Evolutionary conservation across 768 basidiomycete genomes (phyloP).

Genomic region (Termitomyces sp.): DNA sequence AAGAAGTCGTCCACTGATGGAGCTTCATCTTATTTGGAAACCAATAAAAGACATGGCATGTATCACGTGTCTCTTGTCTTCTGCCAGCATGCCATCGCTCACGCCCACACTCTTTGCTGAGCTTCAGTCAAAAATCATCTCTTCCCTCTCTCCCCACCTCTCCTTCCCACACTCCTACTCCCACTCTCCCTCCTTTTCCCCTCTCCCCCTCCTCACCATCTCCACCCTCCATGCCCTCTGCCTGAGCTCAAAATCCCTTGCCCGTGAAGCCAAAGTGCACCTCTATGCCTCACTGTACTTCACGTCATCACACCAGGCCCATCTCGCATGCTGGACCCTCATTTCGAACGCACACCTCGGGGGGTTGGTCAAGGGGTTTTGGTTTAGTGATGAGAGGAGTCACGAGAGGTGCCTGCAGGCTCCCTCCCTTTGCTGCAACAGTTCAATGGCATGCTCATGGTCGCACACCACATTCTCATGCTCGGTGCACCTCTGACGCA

Average conservation of each 20-base stretch:
- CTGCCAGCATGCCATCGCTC: too few relatives aligned
- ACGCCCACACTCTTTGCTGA: too few relatives aligned
- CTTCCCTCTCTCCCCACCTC: too few relatives aligned
- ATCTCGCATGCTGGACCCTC: neutral
- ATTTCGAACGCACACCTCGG: neutral
- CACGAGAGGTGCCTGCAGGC: neutral
- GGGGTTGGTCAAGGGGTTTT: neutral
- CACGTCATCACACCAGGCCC: neutral
- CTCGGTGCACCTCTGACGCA: constrained; percentile 33
- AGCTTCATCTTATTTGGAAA: too few relatives aligned
- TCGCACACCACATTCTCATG: constrained; percentile 35
- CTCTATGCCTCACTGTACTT: neutral
- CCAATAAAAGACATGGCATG: too few relatives aligned
- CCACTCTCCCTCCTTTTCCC: too few relatives aligned
- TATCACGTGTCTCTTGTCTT: too few relatives aligned
- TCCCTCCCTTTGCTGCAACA: constrained; percentile 36
- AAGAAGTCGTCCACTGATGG: too few relatives aligned
- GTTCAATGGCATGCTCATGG: constrained; percentile 43
- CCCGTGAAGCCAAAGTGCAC: neutral
- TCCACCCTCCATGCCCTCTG: too few relatives aligned
- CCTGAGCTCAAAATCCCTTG: neutral
- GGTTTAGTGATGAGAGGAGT: neutral
- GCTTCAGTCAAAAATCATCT: too few relatives aligned
- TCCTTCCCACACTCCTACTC: too few relatives aligned
- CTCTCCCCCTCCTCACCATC: too few relatives aligned